Base-by-base conservation (phyloP, 2,329 filamentous ascomycete species). In the Parastagonospora nodorum region DNA sequence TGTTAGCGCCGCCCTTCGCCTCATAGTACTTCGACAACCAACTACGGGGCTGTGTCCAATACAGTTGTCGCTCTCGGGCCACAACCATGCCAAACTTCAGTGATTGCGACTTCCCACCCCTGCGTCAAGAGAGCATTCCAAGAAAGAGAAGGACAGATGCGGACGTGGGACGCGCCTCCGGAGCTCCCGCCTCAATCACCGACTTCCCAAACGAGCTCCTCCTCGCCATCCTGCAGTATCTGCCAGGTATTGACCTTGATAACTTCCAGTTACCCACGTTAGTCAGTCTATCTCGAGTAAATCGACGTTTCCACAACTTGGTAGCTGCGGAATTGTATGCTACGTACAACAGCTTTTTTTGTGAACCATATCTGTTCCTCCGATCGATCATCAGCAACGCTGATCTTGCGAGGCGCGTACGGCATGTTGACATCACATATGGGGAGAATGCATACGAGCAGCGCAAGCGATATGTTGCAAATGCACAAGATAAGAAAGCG, bases 131-230 rank as follows among this genome's bases (percentile, higher is more conserved):
- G 16, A 49, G 11, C 30, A 14, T 29, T 48, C 33, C 10, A n/a
- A 31, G 29, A 29, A 29, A 12, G 39, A 30, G 29, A 42, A 38
- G 19, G 19, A 24, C 19, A 5, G 5, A 28, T 36, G 16, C 1
- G 28, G 29, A 32, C 28, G 24, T 32, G 16, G 9, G 1, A 12
- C 16, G 10, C 24, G 19, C 27, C 12, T 15, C 12, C 8, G 24
- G 15, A 15, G 12, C 6, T 4, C 8, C 28, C 14, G 45, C 53
- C 19, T 56, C 62, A 8, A 32, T 69, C 9, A 47, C 53, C 28
- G 53, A 65, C 39, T 56, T 71, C 8, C 67, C 68, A 1, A 61
- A 66, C 35, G 68, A 71, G 46, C 55, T 70, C 1, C 44, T 69
- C n/a, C 44, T 67, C 2, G 42, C 58, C 11, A 65, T 70, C n/a